Evolutionary conservation across 345 rosid genomes (phyloP).

Genomic region (Trapa bicornis): DNA sequence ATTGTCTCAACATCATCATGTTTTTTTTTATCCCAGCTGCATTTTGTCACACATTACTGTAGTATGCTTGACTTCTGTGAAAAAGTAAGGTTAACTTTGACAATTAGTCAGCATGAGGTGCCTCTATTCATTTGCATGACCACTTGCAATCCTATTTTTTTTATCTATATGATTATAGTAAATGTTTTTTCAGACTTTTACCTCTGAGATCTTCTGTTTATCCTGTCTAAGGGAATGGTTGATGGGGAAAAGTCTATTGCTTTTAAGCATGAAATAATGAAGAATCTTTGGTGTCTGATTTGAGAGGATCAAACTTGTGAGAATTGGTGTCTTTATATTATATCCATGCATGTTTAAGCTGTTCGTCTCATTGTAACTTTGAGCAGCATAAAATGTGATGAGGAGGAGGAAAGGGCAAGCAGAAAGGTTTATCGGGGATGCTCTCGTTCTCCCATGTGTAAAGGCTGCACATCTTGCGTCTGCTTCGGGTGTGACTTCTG

Average conservation of each 20-base stretch:
- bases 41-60: not conserved
- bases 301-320: not conserved
- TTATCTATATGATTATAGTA: not conserved
- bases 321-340: not conserved
- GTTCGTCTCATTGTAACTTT: not conserved
- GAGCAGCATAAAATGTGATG: constrained; percentile 54
- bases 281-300: not conserved
- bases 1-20: not conserved
- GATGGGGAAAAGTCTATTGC: not conserved
- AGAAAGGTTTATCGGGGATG: constrained; percentile 87
- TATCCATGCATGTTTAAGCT: not conserved
- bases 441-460: constrained; percentile 63
- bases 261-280: not conserved
- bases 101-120: not conserved
- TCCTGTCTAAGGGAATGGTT: not conserved
- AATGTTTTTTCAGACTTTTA: not conserved
- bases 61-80: not conserved
- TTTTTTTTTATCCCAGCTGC: not conserved
- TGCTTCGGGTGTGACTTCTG: constrained; percentile 90
- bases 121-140: not conserved
- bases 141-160: not conserved
- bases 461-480: constrained; percentile 94
- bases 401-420: constrained; percentile 61
- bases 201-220: not conserved
- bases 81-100: not conserved